Percentiles rank a stretch among this genome's conserved stretches.
These are phyloP conservation scores for Iberis pinnata DNA, from an alignment of 345 rosid genomes.

Conservation along the genomic window DNA sequence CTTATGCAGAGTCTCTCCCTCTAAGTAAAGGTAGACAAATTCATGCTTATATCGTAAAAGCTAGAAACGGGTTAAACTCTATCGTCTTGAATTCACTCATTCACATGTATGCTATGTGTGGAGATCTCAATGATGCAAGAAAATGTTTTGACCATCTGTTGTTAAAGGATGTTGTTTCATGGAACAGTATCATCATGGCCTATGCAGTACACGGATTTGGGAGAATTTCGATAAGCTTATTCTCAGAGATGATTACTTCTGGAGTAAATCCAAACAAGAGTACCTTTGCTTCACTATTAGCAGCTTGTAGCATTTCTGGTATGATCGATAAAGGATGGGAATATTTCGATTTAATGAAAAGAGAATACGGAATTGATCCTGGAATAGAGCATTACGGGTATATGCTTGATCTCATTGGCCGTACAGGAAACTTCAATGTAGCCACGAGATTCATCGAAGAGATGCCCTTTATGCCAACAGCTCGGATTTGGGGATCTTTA, in stretches of 20 bases:
- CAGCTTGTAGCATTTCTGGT: slow-evolving; percentile 69
- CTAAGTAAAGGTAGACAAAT: slow-evolving; percentile 47
- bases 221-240: slow-evolving; percentile 37
- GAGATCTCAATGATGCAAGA: slow-evolving; percentile 56
- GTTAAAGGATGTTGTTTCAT: slow-evolving; percentile 52
- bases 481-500: slow-evolving; percentile 77
- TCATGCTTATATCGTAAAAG: slow-evolving; percentile 44
- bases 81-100: slow-evolving; percentile 52
- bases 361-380: slow-evolving; percentile 53
- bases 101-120: slow-evolving; percentile 66
- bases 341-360: slow-evolving; percentile 51
- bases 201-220: slow-evolving; percentile 66
- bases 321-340: slow-evolving; percentile 65
- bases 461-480: slow-evolving; percentile 51
- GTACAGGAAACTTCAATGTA: slow-evolving; percentile 41
- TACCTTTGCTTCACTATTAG: slow-evolving; percentile 60
- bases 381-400: slow-evolving; percentile 69
- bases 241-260: slow-evolving; percentile 41
- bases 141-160: slow-evolving; percentile 38
- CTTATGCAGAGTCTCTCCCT: slow-evolving; percentile 52
- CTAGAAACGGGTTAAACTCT: slow-evolving; percentile 33
- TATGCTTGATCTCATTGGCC: slow-evolving; percentile 74
- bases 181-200: slow-evolving; percentile 77
- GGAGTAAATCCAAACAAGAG: slow-evolving; percentile 52
- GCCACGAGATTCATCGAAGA: slow-evolving; percentile 51